Conservation (phyloP, 352 stramenopile species). For the Phytophthora multivora region DNA sequence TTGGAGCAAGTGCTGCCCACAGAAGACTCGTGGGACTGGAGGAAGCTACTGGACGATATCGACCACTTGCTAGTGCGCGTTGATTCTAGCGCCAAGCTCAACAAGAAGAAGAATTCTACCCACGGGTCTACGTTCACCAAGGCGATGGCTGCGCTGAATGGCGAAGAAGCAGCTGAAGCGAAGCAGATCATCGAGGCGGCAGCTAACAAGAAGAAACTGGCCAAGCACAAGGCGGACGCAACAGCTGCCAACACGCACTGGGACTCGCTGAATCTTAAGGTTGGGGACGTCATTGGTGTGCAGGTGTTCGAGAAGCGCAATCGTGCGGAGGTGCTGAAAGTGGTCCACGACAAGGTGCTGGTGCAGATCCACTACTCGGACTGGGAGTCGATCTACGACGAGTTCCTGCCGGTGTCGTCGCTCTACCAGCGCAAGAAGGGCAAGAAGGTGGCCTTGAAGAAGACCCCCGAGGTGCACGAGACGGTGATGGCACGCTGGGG, state of each 20-base stretch:
- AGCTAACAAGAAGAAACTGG: conserved; percentile 27
- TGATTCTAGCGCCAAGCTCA: conserved; percentile 50
- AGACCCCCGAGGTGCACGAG: conserved; percentile 71
- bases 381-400: conserved; percentile 85
- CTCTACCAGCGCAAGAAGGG: conserved; percentile 62
- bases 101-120: conserved; percentile 40
- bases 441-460: conserved; percentile 63
- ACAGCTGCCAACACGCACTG: conserved; percentile 54
- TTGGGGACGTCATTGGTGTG: conserved; percentile 71
- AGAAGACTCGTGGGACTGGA: conserved; percentile 81
- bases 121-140: conserved; percentile 31
- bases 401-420: conserved; percentile 68
- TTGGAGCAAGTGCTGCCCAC: conserved; percentile 74
- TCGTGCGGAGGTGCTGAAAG: conserved; percentile 62
- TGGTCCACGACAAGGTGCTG: conserved; percentile 72
- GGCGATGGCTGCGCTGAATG: conserved; percentile 28
- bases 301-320: conserved; percentile 83
- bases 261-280: conserved; percentile 61
- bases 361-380: conserved; percentile 82
- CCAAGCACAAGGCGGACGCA: conserved; percentile 24
- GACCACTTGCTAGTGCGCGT: conserved; percentile 66
- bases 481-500: conserved; percentile 78
- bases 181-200: conserved; percentile 37
- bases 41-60: conserved; percentile 77
- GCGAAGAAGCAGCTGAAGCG: conserved; percentile 31